These are phyloP conservation scores for Sphaceloma murrayae DNA, from an alignment of 2,329 filamentous ascomycete species.

Conservation along the genomic window DNA sequence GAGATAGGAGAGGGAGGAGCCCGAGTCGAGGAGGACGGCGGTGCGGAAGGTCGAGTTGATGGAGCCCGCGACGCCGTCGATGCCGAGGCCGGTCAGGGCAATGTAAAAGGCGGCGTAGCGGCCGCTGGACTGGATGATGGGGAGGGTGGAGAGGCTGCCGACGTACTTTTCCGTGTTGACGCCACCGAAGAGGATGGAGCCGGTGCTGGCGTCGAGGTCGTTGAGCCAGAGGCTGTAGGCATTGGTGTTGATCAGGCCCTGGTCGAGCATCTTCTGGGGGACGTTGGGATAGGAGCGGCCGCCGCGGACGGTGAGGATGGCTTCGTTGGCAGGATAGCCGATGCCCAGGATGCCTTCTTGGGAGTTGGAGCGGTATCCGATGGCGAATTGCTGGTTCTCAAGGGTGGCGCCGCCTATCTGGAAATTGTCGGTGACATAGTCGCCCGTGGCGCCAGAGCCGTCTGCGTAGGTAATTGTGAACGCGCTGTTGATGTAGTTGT, in stretches of 20 bases:
- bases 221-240: conserved; percentile 61
- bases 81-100: conserved; percentile 40
- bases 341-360: conserved; percentile 71
- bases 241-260: conserved; percentile 52
- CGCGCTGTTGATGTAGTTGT: conserved; percentile 58
- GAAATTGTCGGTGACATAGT: conserved; percentile 71
- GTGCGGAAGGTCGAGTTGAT: conserved; percentile 35
- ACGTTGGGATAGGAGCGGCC: conserved; percentile 48
- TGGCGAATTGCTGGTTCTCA: conserved; percentile 56
- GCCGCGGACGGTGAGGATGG: conserved; percentile 52
- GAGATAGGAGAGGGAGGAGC: conserved; percentile 62
- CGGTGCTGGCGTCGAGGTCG: conserved; percentile 51
- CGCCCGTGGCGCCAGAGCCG: conserved; percentile 63
- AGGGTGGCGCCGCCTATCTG: conserved; percentile 48
- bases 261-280: conserved; percentile 52
- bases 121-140: conserved; percentile 43
- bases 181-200: conserved; percentile 70
- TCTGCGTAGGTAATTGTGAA: conserved; percentile 89
- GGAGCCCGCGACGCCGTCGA: conserved; percentile 34
- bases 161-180: conserved; percentile 65
- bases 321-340: conserved; percentile 72
- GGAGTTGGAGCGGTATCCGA: conserved; percentile 55
- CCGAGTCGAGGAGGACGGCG: conserved; percentile 63
- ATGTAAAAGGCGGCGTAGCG: conserved; percentile 47
- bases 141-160: conserved; percentile 52